Conservation (phyloP, 345 rosid species). For the Eucalyptus virginea region DNA sequence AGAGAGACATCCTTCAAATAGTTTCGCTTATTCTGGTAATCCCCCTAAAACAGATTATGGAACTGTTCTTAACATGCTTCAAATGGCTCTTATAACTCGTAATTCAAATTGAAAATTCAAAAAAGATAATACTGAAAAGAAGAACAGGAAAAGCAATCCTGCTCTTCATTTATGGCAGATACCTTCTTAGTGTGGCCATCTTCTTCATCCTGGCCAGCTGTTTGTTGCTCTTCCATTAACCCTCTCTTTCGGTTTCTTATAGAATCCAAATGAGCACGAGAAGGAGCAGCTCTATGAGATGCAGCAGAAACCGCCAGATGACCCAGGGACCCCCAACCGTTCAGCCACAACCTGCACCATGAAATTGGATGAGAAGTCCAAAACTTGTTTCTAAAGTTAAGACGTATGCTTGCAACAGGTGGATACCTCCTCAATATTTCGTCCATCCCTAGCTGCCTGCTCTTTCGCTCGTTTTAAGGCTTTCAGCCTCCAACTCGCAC, state of each 20-base stretch:
- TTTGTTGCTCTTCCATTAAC: slow-evolving; percentile 7
- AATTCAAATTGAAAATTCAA: background rate
- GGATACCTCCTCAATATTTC: slow-evolving; percentile 48
- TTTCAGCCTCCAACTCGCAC: slow-evolving; percentile 94
- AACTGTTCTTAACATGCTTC: background rate
- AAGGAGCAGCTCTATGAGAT: slow-evolving; percentile 63
- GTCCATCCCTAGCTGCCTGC: slow-evolving; percentile 88
- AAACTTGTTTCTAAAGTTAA: background rate
- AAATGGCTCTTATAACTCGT: background rate
- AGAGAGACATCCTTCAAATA: slow-evolving; percentile 56
- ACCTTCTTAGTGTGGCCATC: background rate
- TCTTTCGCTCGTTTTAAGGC: slow-evolving; percentile 82
- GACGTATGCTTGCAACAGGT: background rate
- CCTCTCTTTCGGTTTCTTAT: slow-evolving; percentile 54
- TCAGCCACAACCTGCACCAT: slow-evolving; percentile 67
- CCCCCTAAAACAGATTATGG: background rate
- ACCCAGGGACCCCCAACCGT: slow-evolving; percentile 81
- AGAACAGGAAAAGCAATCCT: background rate
- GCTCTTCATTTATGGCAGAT: background rate
- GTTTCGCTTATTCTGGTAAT: slow-evolving; percentile 26
- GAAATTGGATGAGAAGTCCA: background rate
- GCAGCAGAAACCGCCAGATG: slow-evolving; percentile 57
- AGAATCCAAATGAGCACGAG: slow-evolving; percentile 83
- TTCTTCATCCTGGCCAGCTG: slow-evolving; percentile 4
- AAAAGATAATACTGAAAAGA: background rate